Evolutionary conservation across 208 protist genomes (phyloP), one percentile per base, ranked within the genome.

Genomic region (Trypanosoma platydactyli): DNA sequence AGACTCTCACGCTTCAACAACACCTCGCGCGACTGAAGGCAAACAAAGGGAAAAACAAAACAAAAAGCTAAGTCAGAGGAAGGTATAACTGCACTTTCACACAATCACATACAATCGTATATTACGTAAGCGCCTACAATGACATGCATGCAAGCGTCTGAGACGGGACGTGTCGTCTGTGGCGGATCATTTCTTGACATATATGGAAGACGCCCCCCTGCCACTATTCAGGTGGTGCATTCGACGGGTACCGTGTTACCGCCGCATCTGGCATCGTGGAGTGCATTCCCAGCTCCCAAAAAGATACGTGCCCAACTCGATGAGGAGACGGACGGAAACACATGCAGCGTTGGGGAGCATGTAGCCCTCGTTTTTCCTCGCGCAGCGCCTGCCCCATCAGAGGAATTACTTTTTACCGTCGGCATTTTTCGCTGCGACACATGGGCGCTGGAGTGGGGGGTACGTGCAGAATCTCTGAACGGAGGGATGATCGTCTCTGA

Each of bases 361-460:
- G 80, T 80, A 45, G 83, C 71, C 5, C 64, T 90, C 9, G 59
- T 33, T 1, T 86, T 84, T 57, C 65, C 60, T 18, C 46, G 62
- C 7, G 35, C 54, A 4, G 38, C 45, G 15, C 25, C 63, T 13
- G 24, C 54, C 22, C 20, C 20, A 0, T 35, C 51, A 20, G 22
- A 53, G 16, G 41, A 41, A 44, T 51, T 59, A 22, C 82, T 84
- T 55, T 84, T 94, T 70, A 68, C 81, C 0, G 67, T 77, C 16
- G 75, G 68, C 22, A 52, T 94, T 18, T 65, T 92, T 20, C 84
- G 88, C n/a, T 90, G 85, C 49, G 88, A 94, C 61, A 94, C 88
- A 7, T 91, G 88, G 84, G 71, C 81, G 15, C 73, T 90, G 45
- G 79, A 91, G 50, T 94, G 88, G 88, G 81, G 57, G 12, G 75